Percentiles rank a stretch among this genome's conserved stretches.
Evolutionary conservation across 495 filamentous ascomycete species (phyloP).

Genomic region (Podospora pseudoanserina): DNA sequence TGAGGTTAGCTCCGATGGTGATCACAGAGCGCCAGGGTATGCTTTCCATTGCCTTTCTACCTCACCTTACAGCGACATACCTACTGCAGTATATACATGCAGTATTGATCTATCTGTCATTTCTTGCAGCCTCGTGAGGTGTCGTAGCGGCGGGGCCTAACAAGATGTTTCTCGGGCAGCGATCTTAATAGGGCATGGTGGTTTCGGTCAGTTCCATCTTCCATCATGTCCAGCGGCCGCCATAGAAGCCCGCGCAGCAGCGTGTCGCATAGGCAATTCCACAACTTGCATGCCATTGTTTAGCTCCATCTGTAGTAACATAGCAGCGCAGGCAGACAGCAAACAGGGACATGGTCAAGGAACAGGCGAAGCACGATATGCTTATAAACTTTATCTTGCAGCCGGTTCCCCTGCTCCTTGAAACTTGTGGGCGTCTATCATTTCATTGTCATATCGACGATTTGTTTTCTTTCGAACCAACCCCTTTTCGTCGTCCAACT

Average conservation of each 20-base stretch:
- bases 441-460: not conserved
- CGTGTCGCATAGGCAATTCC: not conserved
- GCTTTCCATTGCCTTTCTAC: not conserved
- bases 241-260: not conserved
- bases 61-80: not conserved
- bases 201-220: not conserved
- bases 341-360: not conserved
- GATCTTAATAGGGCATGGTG: not conserved
- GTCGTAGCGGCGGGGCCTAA: not conserved
- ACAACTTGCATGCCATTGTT: not conserved
- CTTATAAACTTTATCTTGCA: slow-evolving; percentile 1
- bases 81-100: not conserved
- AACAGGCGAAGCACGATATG: not conserved
- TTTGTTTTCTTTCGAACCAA: not conserved
- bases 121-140: not conserved
- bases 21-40: not conserved
- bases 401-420: not conserved
- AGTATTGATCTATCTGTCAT: not conserved
- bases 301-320: not conserved
- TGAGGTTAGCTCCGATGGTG: slow-evolving; percentile 6
- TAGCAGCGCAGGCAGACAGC: not conserved
- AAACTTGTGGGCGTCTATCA: not conserved
- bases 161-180: not conserved
- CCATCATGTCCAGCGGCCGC: not conserved
- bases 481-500: not conserved